These are phyloP conservation scores for Chiua sp. DNA, from an alignment of 1,284 basidiomycete species.

Conservation along the genomic window DNA sequence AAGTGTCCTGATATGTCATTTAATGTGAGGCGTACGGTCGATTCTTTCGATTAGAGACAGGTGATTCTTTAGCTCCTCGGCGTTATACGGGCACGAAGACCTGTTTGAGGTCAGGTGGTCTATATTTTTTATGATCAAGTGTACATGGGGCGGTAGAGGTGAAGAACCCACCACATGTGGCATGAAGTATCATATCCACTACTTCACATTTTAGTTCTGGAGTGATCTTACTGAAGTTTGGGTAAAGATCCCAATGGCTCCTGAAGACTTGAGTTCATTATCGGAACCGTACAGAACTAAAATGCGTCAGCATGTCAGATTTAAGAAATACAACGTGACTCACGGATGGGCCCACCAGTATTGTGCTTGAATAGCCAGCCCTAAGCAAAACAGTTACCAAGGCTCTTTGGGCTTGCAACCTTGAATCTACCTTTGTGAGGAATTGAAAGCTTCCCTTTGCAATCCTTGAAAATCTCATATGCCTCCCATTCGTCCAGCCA, in stretches of 20 bases:
- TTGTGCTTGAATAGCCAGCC: conserved; percentile 52
- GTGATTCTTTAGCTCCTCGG: conserved; percentile 25
- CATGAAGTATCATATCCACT: conserved; percentile 52
- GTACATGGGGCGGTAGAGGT: not conserved
- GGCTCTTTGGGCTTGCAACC: not conserved
- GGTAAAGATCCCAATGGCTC: conserved; percentile 59
- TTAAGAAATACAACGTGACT: conserved; percentile 4
- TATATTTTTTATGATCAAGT: conserved; percentile 4
- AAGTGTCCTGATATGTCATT: not conserved
- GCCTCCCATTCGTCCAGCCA: conserved; percentile 36
- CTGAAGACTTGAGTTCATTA: conserved; percentile 34
- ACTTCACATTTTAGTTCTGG: conserved; percentile 48
- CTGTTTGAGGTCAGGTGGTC: conserved; percentile 37
- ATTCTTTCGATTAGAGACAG: conserved; percentile 29
- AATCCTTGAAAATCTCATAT: conserved; percentile 24
- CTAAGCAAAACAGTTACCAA: conserved; percentile 33
- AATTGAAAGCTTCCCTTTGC: conserved; percentile 20
- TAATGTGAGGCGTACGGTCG: conserved; percentile 22
- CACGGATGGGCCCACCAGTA: conserved; percentile 51
- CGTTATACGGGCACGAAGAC: conserved; percentile 32
- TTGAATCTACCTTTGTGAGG: conserved; percentile 33
- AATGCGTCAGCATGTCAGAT: conserved; percentile 11
- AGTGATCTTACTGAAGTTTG: conserved; percentile 45
- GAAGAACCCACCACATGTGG: conserved; percentile 47
- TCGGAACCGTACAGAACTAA: not conserved